phyloP scores from a whole-genome alignment of 768 basidiomycete species.

The Kwoniella sp. region DNA sequence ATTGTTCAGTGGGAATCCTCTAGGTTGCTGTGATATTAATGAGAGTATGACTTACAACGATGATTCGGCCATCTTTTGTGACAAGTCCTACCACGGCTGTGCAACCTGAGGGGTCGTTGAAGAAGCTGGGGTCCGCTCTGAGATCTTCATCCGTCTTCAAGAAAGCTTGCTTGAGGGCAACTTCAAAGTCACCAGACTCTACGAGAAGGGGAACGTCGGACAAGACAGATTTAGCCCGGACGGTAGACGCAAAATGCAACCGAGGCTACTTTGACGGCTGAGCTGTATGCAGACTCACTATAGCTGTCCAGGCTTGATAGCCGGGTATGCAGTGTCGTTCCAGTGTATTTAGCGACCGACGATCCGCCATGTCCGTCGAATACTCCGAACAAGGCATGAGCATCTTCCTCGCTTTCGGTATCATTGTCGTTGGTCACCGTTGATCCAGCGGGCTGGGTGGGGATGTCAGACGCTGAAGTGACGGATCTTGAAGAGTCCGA shows the following conservation, averaged over 20 bases:
- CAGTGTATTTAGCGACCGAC: conserved; percentile 54
- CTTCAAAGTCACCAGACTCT: conserved; percentile 65
- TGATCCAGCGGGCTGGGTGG: conserved; percentile 49
- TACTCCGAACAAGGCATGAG: conserved; percentile 82
- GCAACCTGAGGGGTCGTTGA: conserved; percentile 91
- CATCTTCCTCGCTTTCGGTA: conserved; percentile 56
- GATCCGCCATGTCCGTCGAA: conserved; percentile 98
- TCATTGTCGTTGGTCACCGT: conserved; percentile 60
- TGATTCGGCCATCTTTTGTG: conserved; percentile 73
- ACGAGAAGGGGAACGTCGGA: no score
- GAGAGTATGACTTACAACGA: conserved; percentile 45
- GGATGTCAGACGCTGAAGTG: conserved; percentile 33
- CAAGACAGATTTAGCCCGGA: no score
- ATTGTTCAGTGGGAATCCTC: not conserved
- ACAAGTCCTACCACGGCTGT: conserved; percentile 89
- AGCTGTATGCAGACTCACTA: conserved; percentile 37
- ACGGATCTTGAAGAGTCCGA: conserved; percentile 27
- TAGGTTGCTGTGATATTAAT: not conserved
- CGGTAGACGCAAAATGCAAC: no score
- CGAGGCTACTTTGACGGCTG: not conserved
- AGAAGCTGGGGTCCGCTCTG: conserved; percentile 77
- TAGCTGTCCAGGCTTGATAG: conserved; percentile 49
- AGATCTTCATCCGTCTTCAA: conserved; percentile 94
- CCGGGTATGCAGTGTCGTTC: conserved; percentile 52
- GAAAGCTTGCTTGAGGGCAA: conserved; percentile 83